Evolutionary conservation across 2,329 filamentous ascomycete genomes (phyloP).

Genomic region (Scytalidium sp.): DNA sequence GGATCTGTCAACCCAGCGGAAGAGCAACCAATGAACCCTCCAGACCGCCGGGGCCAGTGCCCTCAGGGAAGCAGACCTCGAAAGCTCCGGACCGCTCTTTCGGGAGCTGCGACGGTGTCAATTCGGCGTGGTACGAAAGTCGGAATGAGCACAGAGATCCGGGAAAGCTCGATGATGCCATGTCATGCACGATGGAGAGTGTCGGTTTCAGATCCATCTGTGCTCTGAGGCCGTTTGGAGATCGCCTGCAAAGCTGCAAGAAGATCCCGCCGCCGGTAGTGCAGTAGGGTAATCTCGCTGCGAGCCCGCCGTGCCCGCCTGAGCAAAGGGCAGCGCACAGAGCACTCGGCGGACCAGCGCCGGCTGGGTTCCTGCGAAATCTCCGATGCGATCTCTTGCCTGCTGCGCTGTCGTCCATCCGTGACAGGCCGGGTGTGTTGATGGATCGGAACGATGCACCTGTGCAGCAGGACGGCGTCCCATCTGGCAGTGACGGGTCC

Average conservation of each 20-base stretch:
- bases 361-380: conserved; percentile 15
- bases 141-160: background rate
- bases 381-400: conserved; percentile 22
- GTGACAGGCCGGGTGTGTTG: background rate
- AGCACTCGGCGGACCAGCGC: conserved; percentile 16
- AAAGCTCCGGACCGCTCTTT: background rate
- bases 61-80: background rate
- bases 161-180: background rate
- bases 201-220: background rate
- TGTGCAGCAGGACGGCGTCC: background rate
- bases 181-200: background rate
- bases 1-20: background rate
- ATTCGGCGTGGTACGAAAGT: background rate
- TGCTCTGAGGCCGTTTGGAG: conserved; percentile 1
- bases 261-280: conserved; percentile 14
- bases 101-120: background rate
- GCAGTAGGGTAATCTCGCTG: conserved; percentile 11
- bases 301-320: conserved; percentile 22
- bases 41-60: background rate
- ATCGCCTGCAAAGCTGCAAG: conserved; percentile 10
- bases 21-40: background rate
- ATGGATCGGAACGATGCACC: background rate
- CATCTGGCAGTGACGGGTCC: conserved; percentile 5
- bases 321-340: conserved; percentile 18
- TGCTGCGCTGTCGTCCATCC: conserved; percentile 12